Conservation (phyloP, 2,329 filamentous ascomycete species). For the Diaporthe helianthi region DNA sequence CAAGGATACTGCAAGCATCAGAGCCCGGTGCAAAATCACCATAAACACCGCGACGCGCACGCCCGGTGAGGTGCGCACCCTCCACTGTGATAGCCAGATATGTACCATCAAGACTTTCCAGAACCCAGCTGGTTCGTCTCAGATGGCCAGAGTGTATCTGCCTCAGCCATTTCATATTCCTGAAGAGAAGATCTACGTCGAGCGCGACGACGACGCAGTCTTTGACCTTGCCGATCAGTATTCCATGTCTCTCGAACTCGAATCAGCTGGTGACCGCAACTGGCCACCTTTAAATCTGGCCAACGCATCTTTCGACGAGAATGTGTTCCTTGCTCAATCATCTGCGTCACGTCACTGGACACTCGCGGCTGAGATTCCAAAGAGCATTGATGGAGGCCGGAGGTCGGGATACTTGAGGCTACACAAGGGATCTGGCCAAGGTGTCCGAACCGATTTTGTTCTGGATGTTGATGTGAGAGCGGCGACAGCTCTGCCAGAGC, state of each 20-base stretch:
- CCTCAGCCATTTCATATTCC: conserved; percentile 59
- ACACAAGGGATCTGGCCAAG: conserved; percentile 44
- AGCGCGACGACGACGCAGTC: conserved; percentile 53
- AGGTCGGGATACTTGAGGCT: conserved; percentile 44
- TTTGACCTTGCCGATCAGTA: conserved; percentile 60
- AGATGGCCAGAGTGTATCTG: conserved; percentile 56
- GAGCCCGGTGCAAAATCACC: conserved; percentile 52
- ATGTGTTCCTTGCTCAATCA: conserved; percentile 38
- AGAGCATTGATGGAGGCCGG: conserved; percentile 49
- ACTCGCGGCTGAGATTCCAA: conserved; percentile 50
- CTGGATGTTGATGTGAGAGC: conserved; percentile 58
- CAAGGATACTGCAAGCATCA: conserved; percentile 46
- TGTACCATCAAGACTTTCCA: conserved; percentile 60
- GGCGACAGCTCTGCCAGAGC: conserved; percentile 49
- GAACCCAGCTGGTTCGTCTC: conserved; percentile 53
- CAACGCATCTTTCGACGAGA: conserved; percentile 39
- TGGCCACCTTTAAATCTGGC: conserved; percentile 61
- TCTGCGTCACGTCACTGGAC: conserved; percentile 46
- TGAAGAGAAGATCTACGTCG: conserved; percentile 57
- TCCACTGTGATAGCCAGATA: conserved; percentile 62
- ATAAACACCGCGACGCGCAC: conserved; percentile 44
- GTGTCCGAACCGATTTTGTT: conserved; percentile 51
- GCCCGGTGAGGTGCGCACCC: conserved; percentile 48
- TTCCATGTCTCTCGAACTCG: conserved; percentile 58
- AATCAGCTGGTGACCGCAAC: conserved; percentile 54